Conservation (phyloP, 495 filamentous ascomycete species). For the Penicillium mononematosum region DNA sequence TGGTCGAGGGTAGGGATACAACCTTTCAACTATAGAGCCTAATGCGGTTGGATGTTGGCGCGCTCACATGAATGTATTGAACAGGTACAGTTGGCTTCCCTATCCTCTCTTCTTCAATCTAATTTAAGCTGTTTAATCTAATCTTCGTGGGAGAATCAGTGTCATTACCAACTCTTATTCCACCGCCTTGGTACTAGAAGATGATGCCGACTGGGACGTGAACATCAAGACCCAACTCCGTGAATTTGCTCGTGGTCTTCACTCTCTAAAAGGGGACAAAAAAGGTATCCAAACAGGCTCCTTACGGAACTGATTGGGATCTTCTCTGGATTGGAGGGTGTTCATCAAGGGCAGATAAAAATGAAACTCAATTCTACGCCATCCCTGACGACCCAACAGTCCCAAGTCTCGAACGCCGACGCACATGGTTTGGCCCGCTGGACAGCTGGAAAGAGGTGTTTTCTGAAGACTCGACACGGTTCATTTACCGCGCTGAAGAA, state of each 20-base stretch:
- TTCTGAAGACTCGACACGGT: conserved; percentile 31
- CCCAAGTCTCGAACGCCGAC: conserved; percentile 15
- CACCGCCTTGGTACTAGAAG: conserved; percentile 54
- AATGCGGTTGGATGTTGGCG: conserved; percentile 35
- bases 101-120: no score
- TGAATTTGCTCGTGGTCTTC: conserved; percentile 42
- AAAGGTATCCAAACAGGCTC: conserved; percentile 35
- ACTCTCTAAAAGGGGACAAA: conserved; percentile 25
- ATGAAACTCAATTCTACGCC: conserved; percentile 29
- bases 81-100: conserved; percentile 17
- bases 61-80: conserved; percentile 39
- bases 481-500: conserved; percentile 25
- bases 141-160: conserved; percentile 11
- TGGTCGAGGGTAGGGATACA: conserved; percentile 6
- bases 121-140: not conserved
- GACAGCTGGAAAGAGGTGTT: conserved; percentile 22
- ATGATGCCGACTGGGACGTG: conserved; percentile 60
- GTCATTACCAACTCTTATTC: conserved; percentile 44
- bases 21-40: conserved; percentile 6
- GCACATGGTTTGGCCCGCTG: conserved; percentile 19
- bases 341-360: conserved; percentile 24
- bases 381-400: conserved; percentile 35
- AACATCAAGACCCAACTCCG: conserved; percentile 50
- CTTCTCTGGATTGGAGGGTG: conserved; percentile 58
- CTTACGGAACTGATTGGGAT: conserved; percentile 60